Evolutionary conservation across 768 basidiomycete genomes (phyloP).

Genomic region (Amanita pallidorosea): DNA sequence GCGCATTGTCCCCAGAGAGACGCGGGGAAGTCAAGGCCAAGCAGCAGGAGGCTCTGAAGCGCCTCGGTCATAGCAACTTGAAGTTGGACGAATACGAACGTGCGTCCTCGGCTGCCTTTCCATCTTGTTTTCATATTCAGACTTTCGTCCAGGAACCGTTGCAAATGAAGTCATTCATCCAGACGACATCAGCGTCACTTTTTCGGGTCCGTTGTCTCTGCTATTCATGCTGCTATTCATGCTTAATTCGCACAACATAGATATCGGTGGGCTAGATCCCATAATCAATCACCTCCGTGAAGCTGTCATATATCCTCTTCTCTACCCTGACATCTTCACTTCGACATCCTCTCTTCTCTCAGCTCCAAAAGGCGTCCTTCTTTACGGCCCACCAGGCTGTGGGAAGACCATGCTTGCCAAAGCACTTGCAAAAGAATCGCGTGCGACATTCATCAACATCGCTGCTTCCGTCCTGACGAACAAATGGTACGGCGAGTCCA

Average conservation of each 20-base stretch:
- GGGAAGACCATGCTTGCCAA: conserved; percentile 99
- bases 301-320: conserved; percentile 90
- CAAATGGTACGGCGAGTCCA: conserved; percentile 46
- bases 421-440: conserved; percentile 93
- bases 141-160: conserved; percentile 48
- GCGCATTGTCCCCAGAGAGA: conserved; percentile 33
- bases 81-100: conserved; percentile 89
- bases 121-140: not conserved
- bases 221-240: not conserved
- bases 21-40: conserved; percentile 59
- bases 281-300: conserved; percentile 88
- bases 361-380: conserved; percentile 91
- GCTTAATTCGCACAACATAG: conserved; percentile 21
- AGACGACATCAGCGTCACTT: conserved; percentile 72
- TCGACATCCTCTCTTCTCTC: conserved; percentile 72
- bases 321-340: conserved; percentile 82
- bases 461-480: conserved; percentile 36
- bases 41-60: conserved; percentile 59
- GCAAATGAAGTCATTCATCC: conserved; percentile 91
- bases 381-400: conserved; percentile 96
- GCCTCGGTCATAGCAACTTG: conserved; percentile 59
- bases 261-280: conserved; percentile 88
- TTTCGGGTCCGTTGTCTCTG: conserved; percentile 42
- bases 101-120: conserved; percentile 23
- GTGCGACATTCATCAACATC: conserved; percentile 85